A percentile compares a stretch with the other conserved stretches of the same genome.
Evolutionary conservation across 75 land plant species (phyloP).

Genomic region (Cupressus sempervirens): DNA sequence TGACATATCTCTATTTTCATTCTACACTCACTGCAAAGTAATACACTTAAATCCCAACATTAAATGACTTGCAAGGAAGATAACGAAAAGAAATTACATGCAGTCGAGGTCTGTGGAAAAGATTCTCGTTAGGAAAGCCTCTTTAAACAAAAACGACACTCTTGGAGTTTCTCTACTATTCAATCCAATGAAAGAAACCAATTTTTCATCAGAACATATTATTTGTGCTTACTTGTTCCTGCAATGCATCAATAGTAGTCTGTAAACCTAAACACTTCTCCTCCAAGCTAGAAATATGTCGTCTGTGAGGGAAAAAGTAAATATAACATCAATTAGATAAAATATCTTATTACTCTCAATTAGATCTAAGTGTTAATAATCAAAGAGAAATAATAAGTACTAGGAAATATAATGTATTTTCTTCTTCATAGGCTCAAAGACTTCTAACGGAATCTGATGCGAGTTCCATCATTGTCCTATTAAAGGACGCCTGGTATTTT

Average conservation of each 20-base stretch:
- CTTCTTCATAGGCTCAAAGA: background rate
- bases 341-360: background rate
- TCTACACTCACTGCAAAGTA: too few relatives aligned
- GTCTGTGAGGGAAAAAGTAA: conserved; percentile 29
- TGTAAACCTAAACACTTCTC: conserved; percentile 71
- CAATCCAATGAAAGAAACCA: too few relatives aligned
- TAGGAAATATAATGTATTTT: background rate
- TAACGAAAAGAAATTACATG: background rate
- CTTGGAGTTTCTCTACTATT: too few relatives aligned
- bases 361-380: background rate
- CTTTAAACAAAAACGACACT: too few relatives aligned
- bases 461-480: background rate
- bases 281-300: conserved; percentile 60
- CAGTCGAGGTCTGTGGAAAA: too few relatives aligned
- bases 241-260: conserved; percentile 71
- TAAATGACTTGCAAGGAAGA: background rate
- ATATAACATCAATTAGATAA: background rate
- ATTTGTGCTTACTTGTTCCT: too few relatives aligned
- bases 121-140: too few relatives aligned
- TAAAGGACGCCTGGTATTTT: background rate
- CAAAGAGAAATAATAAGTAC: background rate
- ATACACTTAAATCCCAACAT: too few relatives aligned
- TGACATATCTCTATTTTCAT: too few relatives aligned
- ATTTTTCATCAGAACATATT: too few relatives aligned
- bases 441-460: background rate